Evolutionary conservation across 2,329 filamentous ascomycete genomes (phyloP), one percentile per base, ranked within the genome.

Genomic region (Epichloe aotearoae): DNA sequence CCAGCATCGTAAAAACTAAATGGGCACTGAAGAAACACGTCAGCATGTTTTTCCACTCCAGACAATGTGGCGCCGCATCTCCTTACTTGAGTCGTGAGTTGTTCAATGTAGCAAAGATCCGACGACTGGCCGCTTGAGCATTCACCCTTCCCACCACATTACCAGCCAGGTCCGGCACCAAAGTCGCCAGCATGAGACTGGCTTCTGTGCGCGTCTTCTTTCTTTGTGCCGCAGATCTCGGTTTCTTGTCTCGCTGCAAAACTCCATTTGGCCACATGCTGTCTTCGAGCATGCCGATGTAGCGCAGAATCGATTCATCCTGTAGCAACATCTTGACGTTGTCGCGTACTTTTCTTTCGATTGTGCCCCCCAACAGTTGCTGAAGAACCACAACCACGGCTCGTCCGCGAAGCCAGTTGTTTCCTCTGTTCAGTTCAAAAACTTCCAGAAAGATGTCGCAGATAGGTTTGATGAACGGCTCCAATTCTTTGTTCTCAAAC

Each of bases 381-480:
- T 98, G 93, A 19, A 98, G 75, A 2, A 98, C 91, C 10, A 98
- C 89, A 4, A 98, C 91, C 1, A 97, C 93, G 0, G 93, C 93
- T 20, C 93, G 83, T 1, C 93, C 94, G 40, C 94, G 86, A 4
- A 98, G 80, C 94, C 93, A 98, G 66, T 95, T 97, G 67, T 94
- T 96, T 40, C 91, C 90, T 54, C 85, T 83, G 65, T 96, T 95
- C 39, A 98, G 77, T 62, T 95, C 90, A 62, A 98, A 98, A 0
- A 89, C 80, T 64, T 98, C 93, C 15, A 98, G 78, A 68, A 98
- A 98, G 53, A 98, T 83, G 66, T 98, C 93, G 67, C 90, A 96
- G 54, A 98, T 96, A 4, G 93, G 94, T 64, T 96, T 98, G 60
- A 98, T 93, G 61, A 98, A 97, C 1, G 93, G 93, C 62, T 95